Conservation (phyloP, 1,284 basidiomycete species). For the Puccinia polysora region DNA sequence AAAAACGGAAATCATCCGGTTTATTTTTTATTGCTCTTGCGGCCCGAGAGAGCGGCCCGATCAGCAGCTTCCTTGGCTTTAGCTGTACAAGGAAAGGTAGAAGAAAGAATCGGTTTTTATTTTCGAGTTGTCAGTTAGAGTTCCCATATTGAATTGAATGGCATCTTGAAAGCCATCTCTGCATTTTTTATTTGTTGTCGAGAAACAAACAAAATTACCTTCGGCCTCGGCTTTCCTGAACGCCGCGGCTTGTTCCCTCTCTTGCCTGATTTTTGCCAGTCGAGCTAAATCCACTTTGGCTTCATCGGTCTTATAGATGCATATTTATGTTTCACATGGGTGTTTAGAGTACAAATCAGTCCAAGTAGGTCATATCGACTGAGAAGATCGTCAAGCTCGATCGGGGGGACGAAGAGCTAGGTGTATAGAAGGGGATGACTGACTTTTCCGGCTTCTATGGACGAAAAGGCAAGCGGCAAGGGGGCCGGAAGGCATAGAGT, state of each 20-base stretch:
- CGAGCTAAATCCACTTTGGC: slow-evolving; percentile 80
- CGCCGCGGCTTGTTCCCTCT: slow-evolving; percentile 76
- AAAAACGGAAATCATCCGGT: too few relatives aligned
- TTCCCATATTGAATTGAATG: background rate
- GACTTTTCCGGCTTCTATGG: slow-evolving; percentile 33
- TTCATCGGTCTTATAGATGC: slow-evolving; percentile 64
- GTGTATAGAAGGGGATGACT: background rate
- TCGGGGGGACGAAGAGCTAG: background rate
- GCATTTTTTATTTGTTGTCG: background rate
- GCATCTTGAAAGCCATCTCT: background rate
- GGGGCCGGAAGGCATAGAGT: too few relatives aligned
- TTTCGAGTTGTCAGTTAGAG: background rate
- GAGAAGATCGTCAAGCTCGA: background rate
- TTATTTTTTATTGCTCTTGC: slow-evolving; percentile 9
- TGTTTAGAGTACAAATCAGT: slow-evolving; percentile 67
- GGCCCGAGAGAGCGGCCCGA: slow-evolving; percentile 25
- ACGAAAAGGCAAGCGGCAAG: too few relatives aligned
- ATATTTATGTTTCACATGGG: background rate
- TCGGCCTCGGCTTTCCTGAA: slow-evolving; percentile 78
- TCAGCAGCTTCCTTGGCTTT: slow-evolving; percentile 35
- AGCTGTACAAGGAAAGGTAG: background rate
- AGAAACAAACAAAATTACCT: slow-evolving; percentile 53
- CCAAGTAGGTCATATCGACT: background rate
- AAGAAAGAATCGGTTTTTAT: background rate
- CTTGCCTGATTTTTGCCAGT: slow-evolving; percentile 74